Conservation (phyloP, 495 filamentous ascomycete species). For the Penicillium mononematosum region DNA sequence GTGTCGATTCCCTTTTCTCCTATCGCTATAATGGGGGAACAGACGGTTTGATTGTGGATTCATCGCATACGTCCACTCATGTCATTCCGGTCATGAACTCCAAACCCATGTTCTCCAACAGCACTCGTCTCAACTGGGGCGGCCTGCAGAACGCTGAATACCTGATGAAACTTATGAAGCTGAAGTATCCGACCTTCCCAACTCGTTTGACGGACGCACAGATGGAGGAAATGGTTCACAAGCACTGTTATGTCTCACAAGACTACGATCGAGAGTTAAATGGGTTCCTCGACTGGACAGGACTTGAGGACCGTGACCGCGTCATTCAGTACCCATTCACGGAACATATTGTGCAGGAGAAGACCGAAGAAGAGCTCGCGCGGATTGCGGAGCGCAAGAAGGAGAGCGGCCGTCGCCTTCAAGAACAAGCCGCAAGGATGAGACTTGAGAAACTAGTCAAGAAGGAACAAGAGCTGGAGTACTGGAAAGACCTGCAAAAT, state of each 20-base stretch:
- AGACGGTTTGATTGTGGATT: slow-evolving; percentile 87
- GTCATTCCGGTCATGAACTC: slow-evolving; percentile 88
- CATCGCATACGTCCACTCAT: slow-evolving; percentile 89
- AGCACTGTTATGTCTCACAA: slow-evolving; percentile 86
- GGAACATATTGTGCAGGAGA: slow-evolving; percentile 82
- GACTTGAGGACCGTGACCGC: slow-evolving; percentile 81
- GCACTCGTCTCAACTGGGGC: slow-evolving; percentile 92
- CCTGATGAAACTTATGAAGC: slow-evolving; percentile 76
- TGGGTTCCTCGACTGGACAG: slow-evolving; percentile 78
- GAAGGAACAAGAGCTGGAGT: slow-evolving; percentile 94
- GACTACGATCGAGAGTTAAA: slow-evolving; percentile 77
- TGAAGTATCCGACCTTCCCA: slow-evolving; percentile 93
- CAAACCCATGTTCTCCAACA: slow-evolving; percentile 77
- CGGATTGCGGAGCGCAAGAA: slow-evolving; percentile 86
- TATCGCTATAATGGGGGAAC: slow-evolving; percentile 87
- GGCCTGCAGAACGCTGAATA: slow-evolving; percentile 87
- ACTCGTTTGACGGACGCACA: slow-evolving; percentile 81
- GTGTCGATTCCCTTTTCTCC: slow-evolving; percentile 93
- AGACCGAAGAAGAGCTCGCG: slow-evolving; percentile 88
- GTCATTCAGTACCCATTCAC: slow-evolving; percentile 92
- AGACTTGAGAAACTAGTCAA: slow-evolving; percentile 88
- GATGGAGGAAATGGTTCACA: slow-evolving; percentile 77
- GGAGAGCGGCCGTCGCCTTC: slow-evolving; percentile 84
- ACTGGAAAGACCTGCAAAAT: slow-evolving; percentile 78
- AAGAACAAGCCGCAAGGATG: slow-evolving; percentile 97